Evolutionary conservation across 352 stramenopile genomes (phyloP).

Genomic region (Globisporangium barbulae): DNA sequence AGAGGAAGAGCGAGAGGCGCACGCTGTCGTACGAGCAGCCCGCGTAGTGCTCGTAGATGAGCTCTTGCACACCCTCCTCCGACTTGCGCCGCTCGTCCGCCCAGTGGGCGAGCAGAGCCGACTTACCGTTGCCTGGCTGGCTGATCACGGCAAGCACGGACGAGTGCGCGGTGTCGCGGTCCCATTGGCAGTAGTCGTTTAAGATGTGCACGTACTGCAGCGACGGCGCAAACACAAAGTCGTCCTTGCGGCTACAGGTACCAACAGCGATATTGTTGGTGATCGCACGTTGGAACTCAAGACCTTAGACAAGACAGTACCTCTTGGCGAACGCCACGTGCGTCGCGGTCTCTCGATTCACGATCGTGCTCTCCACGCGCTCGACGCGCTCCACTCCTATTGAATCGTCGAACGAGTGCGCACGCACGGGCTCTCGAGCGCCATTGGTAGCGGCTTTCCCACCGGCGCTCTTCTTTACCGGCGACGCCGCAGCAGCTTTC

Average conservation of each 20-base stretch:
- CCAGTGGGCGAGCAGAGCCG: slow-evolving; percentile 75
- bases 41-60: slow-evolving; percentile 81
- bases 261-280: neutral
- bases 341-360: slow-evolving; percentile 69
- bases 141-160: slow-evolving; percentile 61
- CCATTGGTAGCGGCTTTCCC: neutral
- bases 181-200: slow-evolving; percentile 66
- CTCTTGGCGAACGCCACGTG: slow-evolving; percentile 71
- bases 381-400: slow-evolving; percentile 23
- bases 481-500: slow-evolving; percentile 25
- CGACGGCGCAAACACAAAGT: slow-evolving; percentile 63
- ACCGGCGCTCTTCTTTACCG: slow-evolving; percentile 24
- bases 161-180: slow-evolving; percentile 24
- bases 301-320: slow-evolving; percentile 13
- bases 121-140: slow-evolving; percentile 68
- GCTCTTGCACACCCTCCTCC: slow-evolving; percentile 34
- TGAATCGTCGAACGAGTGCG: slow-evolving; percentile 24
- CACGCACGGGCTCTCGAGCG: slow-evolving; percentile 15
- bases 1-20: slow-evolving; percentile 79
- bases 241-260: slow-evolving; percentile 47
- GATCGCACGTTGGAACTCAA: neutral
- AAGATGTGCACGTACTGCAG: slow-evolving; percentile 64
- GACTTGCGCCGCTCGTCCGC: slow-evolving; percentile 39
- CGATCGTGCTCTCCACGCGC: slow-evolving; percentile 59
- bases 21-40: slow-evolving; percentile 84